These are phyloP conservation scores for Colletotrichum nymphaeae DNA, from an alignment of 2,329 filamentous ascomycete species.

Conservation along the genomic window DNA sequence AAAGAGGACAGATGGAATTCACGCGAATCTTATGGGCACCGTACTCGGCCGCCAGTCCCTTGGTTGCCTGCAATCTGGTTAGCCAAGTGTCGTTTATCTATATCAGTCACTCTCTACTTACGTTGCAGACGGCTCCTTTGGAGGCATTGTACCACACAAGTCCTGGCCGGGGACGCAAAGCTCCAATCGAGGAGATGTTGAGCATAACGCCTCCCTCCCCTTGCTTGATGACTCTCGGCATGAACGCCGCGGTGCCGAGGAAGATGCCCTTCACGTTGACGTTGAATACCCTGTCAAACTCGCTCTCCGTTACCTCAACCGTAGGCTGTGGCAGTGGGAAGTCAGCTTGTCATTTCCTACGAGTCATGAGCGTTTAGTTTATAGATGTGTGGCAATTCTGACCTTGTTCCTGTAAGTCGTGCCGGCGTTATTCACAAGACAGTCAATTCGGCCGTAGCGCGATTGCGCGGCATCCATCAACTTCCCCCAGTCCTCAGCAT, in stretches of 20 bases:
- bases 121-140: slow-evolving; percentile 72
- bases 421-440: slow-evolving; percentile 72
- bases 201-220: slow-evolving; percentile 74
- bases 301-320: slow-evolving; percentile 70
- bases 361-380: no score
- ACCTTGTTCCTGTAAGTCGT: slow-evolving; percentile 67
- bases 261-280: slow-evolving; percentile 78
- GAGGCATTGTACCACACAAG: slow-evolving; percentile 78
- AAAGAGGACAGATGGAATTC: slow-evolving; percentile 76
- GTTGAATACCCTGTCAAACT: slow-evolving; percentile 74
- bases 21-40: slow-evolving; percentile 78
- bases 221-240: slow-evolving; percentile 67
- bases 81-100: neutral
- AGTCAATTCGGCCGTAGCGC: slow-evolving; percentile 64
- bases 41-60: slow-evolving; percentile 76
- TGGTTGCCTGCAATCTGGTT: slow-evolving; percentile 51
- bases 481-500: slow-evolving; percentile 62
- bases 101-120: neutral
- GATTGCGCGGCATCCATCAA: slow-evolving; percentile 58
- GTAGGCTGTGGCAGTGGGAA: slow-evolving; percentile 55
- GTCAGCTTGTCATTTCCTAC: neutral
- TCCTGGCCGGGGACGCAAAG: slow-evolving; percentile 69
- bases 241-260: slow-evolving; percentile 63
- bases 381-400: neutral
- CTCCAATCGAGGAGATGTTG: slow-evolving; percentile 84